Conservation (phyloP, 805 yeast species). For the Sungouiozyma intestinalis region DNA sequence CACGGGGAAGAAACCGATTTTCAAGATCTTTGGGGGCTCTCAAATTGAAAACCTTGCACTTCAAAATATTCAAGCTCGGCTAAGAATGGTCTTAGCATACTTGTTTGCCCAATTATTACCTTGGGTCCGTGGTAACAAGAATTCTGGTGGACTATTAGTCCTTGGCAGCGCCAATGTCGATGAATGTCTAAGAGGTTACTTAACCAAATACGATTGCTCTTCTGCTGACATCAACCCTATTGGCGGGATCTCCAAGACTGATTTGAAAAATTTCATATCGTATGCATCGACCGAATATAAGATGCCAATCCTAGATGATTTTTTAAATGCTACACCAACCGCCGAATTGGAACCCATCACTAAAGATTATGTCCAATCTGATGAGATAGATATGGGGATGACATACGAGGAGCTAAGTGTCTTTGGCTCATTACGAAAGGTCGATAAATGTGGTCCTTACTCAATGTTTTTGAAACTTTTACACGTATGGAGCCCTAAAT, state of each 20-base stretch:
- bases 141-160: conserved; percentile 66
- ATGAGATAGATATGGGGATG: conserved; percentile 97
- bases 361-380: conserved; percentile 83
- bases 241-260: conserved; percentile 97
- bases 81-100: conserved; percentile 90
- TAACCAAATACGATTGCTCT: conserved; percentile 95
- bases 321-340: conserved; percentile 88
- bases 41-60: conserved; percentile 85
- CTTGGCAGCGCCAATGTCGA: conserved; percentile 96
- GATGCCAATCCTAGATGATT: conserved; percentile 66
- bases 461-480: conserved; percentile 84
- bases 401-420: conserved; percentile 87
- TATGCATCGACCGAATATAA: conserved; percentile 65
- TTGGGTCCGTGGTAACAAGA: conserved; percentile 70
- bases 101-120: conserved; percentile 90
- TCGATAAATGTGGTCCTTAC: conserved; percentile 92
- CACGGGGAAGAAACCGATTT: conserved; percentile 82
- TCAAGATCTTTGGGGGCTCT: conserved; percentile 89
- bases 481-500: conserved; percentile 84
- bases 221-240: conserved; percentile 97
- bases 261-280: conserved; percentile 71
- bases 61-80: conserved; percentile 93
- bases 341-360: conserved; percentile 98
- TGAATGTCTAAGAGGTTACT: conserved; percentile 88
- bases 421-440: conserved; percentile 84